Base-by-base conservation (phyloP, 2,329 filamentous ascomycete genomes). In the Shiraia bambusicola region DNA sequence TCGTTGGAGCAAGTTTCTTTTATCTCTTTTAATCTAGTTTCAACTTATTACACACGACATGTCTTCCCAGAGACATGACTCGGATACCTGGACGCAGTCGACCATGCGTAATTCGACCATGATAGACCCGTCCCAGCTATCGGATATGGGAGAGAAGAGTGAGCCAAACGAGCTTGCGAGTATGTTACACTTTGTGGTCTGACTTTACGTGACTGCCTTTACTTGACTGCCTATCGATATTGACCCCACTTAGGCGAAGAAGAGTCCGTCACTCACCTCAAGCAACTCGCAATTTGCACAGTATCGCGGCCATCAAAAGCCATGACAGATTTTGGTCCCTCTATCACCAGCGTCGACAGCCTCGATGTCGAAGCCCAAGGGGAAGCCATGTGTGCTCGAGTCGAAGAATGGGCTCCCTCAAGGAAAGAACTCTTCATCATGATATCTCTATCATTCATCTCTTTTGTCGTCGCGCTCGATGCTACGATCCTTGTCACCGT, bases 381-480 rank as follows among this genome's bases (percentile, higher is more conserved):
- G 12, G 40, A 51, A 33, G 13, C 12, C 12, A 26, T 7, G 17
- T 13, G 6, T 13, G 28, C 26, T 1, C 25, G 14, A 7, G 19
- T 28, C 12, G 32, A 31, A 7, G 34, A 37, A 17, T 56, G 52
- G 52, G 48, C 42, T 9, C 52, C 50, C 10, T 37, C 45, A 6
- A 56, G 31, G 24, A 52, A 45, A 4, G 52, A 56, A 33, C 39
- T 50, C 43, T 42, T 59, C n/a, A 59, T 59, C n/a, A 61, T 63
- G 50, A 45, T 59, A 34, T 59, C 58, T 30, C 47, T 65, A 11
- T 50, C 52, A 7, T 50, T 63, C 22, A 52, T 62, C 27, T 55
- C 57, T 11, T 34, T 65, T 15, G 56, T 65, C 47, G 60, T 65
- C 1, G 48, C 62, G 7, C 47, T 65, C n/a, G 62, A 65, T 37